Conservation (phyloP, 208 protist genomes). For the Leishmania braziliensis region DNA sequence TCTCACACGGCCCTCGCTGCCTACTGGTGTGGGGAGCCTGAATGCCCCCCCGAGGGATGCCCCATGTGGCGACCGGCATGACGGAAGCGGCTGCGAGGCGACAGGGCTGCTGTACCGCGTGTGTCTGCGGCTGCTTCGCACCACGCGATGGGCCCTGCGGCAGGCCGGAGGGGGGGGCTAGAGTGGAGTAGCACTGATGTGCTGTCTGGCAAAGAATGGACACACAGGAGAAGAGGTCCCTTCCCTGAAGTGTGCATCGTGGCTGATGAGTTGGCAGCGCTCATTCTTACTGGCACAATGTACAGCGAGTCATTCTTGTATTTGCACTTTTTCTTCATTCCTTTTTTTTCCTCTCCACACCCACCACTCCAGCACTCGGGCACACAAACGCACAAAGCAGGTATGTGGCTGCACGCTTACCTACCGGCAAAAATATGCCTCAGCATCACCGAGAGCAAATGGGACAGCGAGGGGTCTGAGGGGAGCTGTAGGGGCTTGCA, state of each 20-base stretch:
- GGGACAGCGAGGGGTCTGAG: neutral
- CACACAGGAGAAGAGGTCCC: neutral
- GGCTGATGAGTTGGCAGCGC: neutral
- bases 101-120: neutral
- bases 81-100: neutral
- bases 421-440: neutral
- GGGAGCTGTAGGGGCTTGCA: neutral
- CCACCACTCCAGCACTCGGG: neutral
- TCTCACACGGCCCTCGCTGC: neutral
- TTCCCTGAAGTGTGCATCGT: neutral
- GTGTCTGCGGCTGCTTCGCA: neutral
- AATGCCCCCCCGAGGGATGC: neutral
- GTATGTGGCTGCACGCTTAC: neutral
- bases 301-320: neutral
- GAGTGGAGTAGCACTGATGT: neutral
- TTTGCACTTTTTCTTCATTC: constrained; percentile 25
- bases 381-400: neutral
- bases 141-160: neutral
- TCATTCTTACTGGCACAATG: neutral
- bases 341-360: too few relatives aligned
- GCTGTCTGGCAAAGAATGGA: neutral
- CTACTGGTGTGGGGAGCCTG: neutral
- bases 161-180: neutral
- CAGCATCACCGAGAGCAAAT: too few relatives aligned
- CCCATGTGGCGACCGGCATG: neutral